Conservation (phyloP, 139 green algal species). For the Marvania coccoides region DNA sequence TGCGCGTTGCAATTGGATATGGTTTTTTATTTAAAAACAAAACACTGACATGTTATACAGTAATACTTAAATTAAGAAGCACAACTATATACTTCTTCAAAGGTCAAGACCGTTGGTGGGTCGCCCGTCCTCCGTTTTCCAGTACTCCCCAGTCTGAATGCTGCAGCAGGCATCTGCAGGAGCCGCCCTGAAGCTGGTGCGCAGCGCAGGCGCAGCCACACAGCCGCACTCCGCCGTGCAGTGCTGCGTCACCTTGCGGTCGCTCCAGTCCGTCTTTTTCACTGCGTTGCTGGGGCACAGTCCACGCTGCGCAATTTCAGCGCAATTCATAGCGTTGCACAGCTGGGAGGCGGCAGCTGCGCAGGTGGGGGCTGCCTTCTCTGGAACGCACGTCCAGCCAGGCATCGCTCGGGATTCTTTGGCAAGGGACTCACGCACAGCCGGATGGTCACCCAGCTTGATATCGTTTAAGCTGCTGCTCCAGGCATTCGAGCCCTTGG, state of each 20-base stretch:
- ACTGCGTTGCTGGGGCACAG: neutral
- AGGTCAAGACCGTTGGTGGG: neutral
- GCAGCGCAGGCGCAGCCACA: neutral
- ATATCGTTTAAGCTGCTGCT: no score
- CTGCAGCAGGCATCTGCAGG: neutral
- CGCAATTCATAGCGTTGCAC: neutral
- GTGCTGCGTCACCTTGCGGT: neutral
- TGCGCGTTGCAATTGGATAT: no score
- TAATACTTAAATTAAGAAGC: no score
- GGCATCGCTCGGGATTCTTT: no score
- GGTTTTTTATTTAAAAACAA: no score
- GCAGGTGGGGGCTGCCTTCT: neutral
- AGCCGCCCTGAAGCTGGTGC: neutral
- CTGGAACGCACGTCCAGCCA: neutral
- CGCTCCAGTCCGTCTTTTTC: neutral
- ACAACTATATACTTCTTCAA: no score
- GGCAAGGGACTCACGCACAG: no score
- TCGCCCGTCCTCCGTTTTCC: neutral
- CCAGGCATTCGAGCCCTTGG: no score
- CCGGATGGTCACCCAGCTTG: no score
- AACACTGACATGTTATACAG: no score
- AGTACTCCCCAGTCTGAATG: conserved; percentile 3
- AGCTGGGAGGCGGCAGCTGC: neutral
- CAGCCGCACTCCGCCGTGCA: conserved; percentile 2
- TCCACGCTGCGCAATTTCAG: neutral